These are phyloP conservation scores for Allantophomopsis cytisporea DNA, from an alignment of 2,329 filamentous ascomycete species.

Conservation along the genomic window DNA sequence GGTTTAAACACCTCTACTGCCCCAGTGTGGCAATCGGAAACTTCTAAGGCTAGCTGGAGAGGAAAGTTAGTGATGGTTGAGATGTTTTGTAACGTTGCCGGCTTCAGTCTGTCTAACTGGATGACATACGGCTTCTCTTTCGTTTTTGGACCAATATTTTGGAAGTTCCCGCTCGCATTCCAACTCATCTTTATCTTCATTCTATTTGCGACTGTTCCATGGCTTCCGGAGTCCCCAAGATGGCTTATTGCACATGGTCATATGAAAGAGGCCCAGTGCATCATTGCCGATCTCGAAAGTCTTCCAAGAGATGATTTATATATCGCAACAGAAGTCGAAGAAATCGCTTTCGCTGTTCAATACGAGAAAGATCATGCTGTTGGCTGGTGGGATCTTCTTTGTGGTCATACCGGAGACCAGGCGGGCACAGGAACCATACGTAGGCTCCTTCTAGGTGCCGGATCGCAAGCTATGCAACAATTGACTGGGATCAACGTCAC, in stretches of 20 bases:
- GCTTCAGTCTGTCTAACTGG: conserved; percentile 50
- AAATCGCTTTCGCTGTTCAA: conserved; percentile 46
- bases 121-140: conserved; percentile 24
- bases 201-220: conserved; percentile 19
- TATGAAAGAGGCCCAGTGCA: not conserved
- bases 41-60: not conserved
- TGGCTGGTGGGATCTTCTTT: too few species aligned
- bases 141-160: conserved; percentile 6
- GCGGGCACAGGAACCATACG: conserved; percentile 24
- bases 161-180: conserved; percentile 36
- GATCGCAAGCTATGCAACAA: conserved; percentile 49
- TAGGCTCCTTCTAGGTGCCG: conserved; percentile 38
- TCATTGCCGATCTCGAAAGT: conserved; percentile 15
- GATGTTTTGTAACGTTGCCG: conserved; percentile 58
- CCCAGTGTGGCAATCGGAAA: conserved; percentile 2
- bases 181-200: conserved; percentile 27
- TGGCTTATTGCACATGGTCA: conserved; percentile 3
- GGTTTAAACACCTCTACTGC: conserved; percentile 1
- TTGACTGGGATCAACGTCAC: conserved; percentile 44
- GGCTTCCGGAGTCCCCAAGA: conserved; percentile 25
- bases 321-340: conserved; percentile 33
- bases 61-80: conserved; percentile 34
- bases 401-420: conserved; percentile 26
- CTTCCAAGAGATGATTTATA: conserved; percentile 27
- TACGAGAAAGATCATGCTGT: conserved; percentile 33